Base-by-base conservation (phyloP, 1,284 basidiomycete species). In the Leccinum subrobustum region DNA sequence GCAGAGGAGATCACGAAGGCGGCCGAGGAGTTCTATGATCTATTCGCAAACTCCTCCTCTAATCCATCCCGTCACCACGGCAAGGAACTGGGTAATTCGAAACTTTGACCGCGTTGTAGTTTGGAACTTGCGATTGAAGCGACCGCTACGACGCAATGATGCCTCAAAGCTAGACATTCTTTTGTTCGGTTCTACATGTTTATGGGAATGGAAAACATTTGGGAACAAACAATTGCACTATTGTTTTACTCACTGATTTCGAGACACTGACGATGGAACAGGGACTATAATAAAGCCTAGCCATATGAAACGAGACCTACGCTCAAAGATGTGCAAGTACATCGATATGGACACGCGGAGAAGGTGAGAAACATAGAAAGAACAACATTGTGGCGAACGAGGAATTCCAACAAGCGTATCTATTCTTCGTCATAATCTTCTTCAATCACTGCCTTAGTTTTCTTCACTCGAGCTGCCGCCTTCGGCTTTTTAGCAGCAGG, bases 1-100 rank as follows among this genome's bases (percentile, higher is more conserved):
- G 78, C 81, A 47, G 71, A 81, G 57, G 89, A 91, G 72, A 86
- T 93, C 58, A 78, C 77, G 63, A 82, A 76, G 59, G 89, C 91
- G 0, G 85, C 89, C 2, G 73, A 81, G 35, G 91, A 93, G 67
- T 52, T 93, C 55, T 85, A 86, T 65, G 73, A 74, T 6, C 70
- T 91, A 37, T 83, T 86, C 11, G 52, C 66, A 14, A 25, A 18
- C 23, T 54, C 29, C 4, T 20, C 50, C 4, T 20, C 51, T 23
- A 25, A 31, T 4, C 14, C 20, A 3, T 48, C 33, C n/a, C 8
- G 37, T 11, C 47, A 31, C 33, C 35, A 5, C 6, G 20, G 16
- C 9, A 18, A 44, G 6, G 27, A 16, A 11, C 4, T 9, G 6
- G 3, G 35, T 9, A 53, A 56, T 18, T 42, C 68, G 27, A 73